These are phyloP conservation scores for Naganishia onofrii DNA, from an alignment of 768 basidiomycete species.

Conservation along the genomic window DNA sequence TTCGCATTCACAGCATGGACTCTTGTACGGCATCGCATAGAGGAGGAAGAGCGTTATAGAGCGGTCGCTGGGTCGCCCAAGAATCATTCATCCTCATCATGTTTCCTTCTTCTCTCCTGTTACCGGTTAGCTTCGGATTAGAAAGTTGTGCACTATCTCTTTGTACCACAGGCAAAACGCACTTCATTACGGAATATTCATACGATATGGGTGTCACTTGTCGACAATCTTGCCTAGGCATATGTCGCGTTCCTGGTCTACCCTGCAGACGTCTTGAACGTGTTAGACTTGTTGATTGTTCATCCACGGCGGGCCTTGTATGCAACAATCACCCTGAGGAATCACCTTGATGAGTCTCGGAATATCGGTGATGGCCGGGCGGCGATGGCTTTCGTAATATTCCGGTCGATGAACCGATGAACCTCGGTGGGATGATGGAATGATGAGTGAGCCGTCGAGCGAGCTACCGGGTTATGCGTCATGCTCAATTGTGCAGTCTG, in stretches of 20 bases:
- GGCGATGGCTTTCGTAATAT: neutral
- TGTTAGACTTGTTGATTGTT: no score
- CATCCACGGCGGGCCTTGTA: no score
- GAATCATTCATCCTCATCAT: neutral
- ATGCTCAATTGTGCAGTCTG: no score
- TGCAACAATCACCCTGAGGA: no score
- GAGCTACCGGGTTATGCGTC: no score
- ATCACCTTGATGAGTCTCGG: neutral
- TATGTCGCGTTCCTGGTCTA: no score
- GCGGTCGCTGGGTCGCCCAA: neutral
- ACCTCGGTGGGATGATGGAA: neutral
- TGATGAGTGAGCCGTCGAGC: neutral
- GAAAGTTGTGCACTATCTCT: constrained; percentile 19
- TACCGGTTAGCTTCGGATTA: neutral
- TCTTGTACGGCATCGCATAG: constrained; percentile 26
- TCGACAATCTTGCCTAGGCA: no score
- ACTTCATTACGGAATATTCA: neutral
- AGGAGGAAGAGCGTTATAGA: constrained; percentile 3
- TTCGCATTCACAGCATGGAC: constrained; percentile 22
- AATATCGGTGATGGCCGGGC: neutral
- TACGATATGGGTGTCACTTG: neutral
- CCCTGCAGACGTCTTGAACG: no score
- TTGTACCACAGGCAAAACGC: constrained; percentile 25
- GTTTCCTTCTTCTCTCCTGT: constrained; percentile 11
- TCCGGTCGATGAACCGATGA: neutral